Evolutionary conservation across 208 protist species (phyloP).

Genomic region (Blechomonas ayalai): DNA sequence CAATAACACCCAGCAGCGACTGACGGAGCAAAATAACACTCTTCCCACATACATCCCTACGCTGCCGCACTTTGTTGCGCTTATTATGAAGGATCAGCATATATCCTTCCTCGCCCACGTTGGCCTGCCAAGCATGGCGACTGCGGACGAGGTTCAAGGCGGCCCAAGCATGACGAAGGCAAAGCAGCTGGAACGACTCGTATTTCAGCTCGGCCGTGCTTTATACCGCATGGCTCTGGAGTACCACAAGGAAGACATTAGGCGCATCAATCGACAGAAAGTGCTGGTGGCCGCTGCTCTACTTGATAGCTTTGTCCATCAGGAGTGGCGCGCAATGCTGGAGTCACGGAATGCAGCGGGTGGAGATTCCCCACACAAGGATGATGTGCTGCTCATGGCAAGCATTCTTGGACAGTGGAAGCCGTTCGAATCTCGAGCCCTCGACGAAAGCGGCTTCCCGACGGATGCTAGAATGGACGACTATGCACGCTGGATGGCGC

Average conservation of each 20-base stretch:
- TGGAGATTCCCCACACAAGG: neutral
- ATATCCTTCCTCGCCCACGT: slow-evolving; percentile 66
- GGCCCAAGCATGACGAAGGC: neutral
- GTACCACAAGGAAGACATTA: slow-evolving; percentile 52
- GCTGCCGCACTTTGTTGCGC: slow-evolving; percentile 59
- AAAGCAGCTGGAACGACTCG: slow-evolving; percentile 43
- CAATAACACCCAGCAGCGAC: slow-evolving; percentile 9
- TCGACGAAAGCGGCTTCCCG: slow-evolving; percentile 63
- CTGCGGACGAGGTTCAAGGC: slow-evolving; percentile 10
- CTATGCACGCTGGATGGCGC: slow-evolving; percentile 76
- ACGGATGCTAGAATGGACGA: slow-evolving; percentile 74
- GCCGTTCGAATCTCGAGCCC: slow-evolving; percentile 53
- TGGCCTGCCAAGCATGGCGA: slow-evolving; percentile 12
- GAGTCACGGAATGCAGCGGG: neutral
- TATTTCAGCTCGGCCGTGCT: slow-evolving; percentile 43
- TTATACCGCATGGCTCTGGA: slow-evolving; percentile 59
- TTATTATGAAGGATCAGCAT: slow-evolving; percentile 62
- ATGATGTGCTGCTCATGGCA: slow-evolving; percentile 29
- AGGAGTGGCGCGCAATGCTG: slow-evolving; percentile 22
- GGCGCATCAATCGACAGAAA: slow-evolving; percentile 76
- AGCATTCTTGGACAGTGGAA: slow-evolving; percentile 38
- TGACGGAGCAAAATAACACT: slow-evolving; percentile 20
- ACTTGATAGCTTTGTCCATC: slow-evolving; percentile 55
- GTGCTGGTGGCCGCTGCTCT: slow-evolving; percentile 64
- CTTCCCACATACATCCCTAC: slow-evolving; percentile 57